Evolutionary conservation across 805 yeast genomes (phyloP).

Genomic region (Candida wancherniae): DNA sequence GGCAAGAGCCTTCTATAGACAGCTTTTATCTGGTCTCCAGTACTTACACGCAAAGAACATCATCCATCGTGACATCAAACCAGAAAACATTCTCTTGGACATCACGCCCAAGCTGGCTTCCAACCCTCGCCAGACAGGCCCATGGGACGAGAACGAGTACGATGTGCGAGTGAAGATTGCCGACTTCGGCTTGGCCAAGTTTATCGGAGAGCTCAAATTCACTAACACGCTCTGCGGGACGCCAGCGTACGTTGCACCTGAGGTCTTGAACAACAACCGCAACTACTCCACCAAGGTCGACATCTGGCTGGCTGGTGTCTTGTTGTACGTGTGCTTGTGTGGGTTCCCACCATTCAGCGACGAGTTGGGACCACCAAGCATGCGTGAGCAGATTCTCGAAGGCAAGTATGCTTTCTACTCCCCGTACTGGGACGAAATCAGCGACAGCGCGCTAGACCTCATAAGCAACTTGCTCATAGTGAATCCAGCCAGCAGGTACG

Average conservation of each 20-base stretch:
- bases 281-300: conserved; percentile 70
- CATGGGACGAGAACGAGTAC: conserved; percentile 57
- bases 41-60: conserved; percentile 38
- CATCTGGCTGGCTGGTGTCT: conserved; percentile 78
- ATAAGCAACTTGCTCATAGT: conserved; percentile 58
- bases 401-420: conserved; percentile 72
- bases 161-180: conserved; percentile 71
- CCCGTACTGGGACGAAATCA: conserved; percentile 74
- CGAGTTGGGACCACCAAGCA: conserved; percentile 72
- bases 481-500: conserved; percentile 41
- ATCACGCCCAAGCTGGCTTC: conserved; percentile 40
- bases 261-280: conserved; percentile 53
- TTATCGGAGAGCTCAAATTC: conserved; percentile 66
- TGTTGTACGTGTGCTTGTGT: conserved; percentile 71
- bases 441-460: conserved; percentile 60
- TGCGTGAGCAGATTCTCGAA: conserved; percentile 66
- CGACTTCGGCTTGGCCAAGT: conserved; percentile 72
- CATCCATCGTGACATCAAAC: conserved; percentile 44
- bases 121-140: conserved; percentile 38
- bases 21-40: conserved; percentile 36
- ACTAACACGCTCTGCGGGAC: conserved; percentile 82
- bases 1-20: conserved; percentile 52
- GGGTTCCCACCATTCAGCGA: conserved; percentile 87
- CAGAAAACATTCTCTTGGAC: conserved; percentile 43
- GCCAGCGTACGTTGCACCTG: conserved; percentile 86